Base-by-base conservation (phyloP, 805 yeast genomes). In the Ogataea pignaliae region DNA sequence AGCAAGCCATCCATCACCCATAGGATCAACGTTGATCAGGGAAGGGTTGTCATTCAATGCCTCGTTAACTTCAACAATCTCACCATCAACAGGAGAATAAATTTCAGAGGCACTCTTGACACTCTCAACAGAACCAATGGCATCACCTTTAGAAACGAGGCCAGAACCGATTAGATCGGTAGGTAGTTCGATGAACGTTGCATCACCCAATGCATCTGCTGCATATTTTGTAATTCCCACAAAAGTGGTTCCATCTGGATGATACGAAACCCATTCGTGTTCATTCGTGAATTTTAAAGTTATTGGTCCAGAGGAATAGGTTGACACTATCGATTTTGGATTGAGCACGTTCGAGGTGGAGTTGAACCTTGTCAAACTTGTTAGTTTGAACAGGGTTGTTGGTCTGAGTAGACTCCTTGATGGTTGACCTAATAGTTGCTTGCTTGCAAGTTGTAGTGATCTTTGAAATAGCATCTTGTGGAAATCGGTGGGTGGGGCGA, bases 121-220 rank as follows among this genome's bases (percentile, higher is more conserved):
- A 36, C 89, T 79, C 69, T 93, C 99, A 34, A 93, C 95, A 29
- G 96, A 85, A 7, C 97, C 97, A 61, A 93, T 72, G 12, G 91
- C 72, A 51, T 88, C 97, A 40, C 95, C 95, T 39, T 75, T 73
- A 34, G 83, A 86, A 13, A 64, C 57, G 4, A 21, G 26, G 10
- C 46, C 37, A 45, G 57, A 61, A 30, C 61, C 62, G 26, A 63
- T 42, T 31, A 46, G 50, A 38, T 61, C 64, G 34, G 76, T 77
- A 38, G 96, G 95, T 55, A 91, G 74, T 68, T 93, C 99, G 47
- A 90, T 84, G 63, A 75, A 93, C 3, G 98, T 95, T 44, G 95
- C 95, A 68, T 93, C 99, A 37, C 99, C 99, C 48, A 93, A 78
- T 8, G 98, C 95, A 59, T 89, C 96, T 17, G 97, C 84, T 15